Conservation (phyloP, 805 yeast species). For the Candida ficus region DNA sequence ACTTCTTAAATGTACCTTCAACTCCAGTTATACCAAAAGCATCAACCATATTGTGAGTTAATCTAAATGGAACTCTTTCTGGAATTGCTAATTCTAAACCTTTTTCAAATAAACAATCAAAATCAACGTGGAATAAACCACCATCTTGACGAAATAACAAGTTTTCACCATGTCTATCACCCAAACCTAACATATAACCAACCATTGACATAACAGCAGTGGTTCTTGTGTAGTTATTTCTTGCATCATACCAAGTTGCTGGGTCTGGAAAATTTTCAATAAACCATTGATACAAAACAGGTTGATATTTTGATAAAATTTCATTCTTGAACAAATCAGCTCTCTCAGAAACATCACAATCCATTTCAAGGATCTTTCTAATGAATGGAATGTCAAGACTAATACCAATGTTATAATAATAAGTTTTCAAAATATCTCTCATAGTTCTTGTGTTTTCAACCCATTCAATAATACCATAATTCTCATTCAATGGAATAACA, state of each 20-base stretch:
- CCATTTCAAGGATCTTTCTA: constrained; percentile 24
- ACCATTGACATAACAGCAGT: constrained; percentile 97
- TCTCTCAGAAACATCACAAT: constrained; percentile 27
- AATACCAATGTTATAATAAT: constrained; percentile 38
- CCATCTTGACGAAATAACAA: constrained; percentile 75
- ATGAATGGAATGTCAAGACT: constrained; percentile 23
- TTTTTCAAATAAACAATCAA: constrained; percentile 93
- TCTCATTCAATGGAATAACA: constrained; percentile 82
- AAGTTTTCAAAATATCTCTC: constrained; percentile 49
- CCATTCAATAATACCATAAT: constrained; percentile 88
- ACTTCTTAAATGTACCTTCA: constrained; percentile 82
- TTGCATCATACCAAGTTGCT: constrained; percentile 73
- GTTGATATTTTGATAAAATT: constrained; percentile 39
- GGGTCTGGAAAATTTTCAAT: constrained; percentile 88
- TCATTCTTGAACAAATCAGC: constrained; percentile 30
- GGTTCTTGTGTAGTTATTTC: constrained; percentile 71
- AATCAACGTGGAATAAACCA: constrained; percentile 86
- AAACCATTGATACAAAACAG: constrained; percentile 84
- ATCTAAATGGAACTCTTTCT: constrained; percentile 89
- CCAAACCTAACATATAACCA: constrained; percentile 89
- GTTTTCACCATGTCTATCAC: constrained; percentile 96
- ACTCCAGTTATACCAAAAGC: constrained; percentile 85
- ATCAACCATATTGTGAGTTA: constrained; percentile 84
- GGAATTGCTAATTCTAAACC: constrained; percentile 71
- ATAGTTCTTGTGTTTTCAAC: constrained; percentile 72